Percentiles rank a stretch among this genome's conserved stretches.
Conservation (phyloP, 768 basidiomycete genomes). For the Cyclocybe cylindracea region DNA sequence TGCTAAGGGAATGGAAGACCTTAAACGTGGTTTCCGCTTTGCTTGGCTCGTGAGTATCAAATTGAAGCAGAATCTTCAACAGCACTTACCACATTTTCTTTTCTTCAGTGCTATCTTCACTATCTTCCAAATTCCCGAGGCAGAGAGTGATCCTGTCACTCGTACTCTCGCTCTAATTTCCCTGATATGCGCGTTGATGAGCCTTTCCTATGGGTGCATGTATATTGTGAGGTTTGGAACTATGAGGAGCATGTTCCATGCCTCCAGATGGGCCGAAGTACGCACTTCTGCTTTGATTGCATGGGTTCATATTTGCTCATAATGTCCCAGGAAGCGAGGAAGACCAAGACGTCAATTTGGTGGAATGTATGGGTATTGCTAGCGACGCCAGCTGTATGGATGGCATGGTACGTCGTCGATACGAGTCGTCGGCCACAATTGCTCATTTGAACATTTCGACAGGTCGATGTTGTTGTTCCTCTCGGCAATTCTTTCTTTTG, state of each 20-base stretch:
- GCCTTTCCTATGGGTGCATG: constrained; percentile 70
- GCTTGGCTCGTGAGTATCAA: constrained; percentile 38
- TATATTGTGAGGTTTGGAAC: constrained; percentile 72
- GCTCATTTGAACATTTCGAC: neutral
- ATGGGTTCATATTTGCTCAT: neutral
- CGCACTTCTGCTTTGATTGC: constrained; percentile 1
- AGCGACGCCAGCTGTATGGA: constrained; percentile 65
- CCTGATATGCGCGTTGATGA: constrained; percentile 67
- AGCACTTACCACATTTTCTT: neutral
- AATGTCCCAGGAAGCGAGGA: constrained; percentile 53
- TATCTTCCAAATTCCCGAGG: constrained; percentile 59
- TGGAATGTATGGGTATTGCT: constrained; percentile 40
- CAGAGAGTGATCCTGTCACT: constrained; percentile 59
- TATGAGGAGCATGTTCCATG: constrained; percentile 73
- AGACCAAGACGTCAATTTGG: constrained; percentile 31
- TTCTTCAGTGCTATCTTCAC: constrained; percentile 62
- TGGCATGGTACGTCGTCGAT: constrained; percentile 52
- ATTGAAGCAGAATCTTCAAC: neutral
- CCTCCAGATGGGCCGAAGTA: constrained; percentile 74
- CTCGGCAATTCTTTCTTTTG: constrained; percentile 61
- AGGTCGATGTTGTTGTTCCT: constrained; percentile 73
- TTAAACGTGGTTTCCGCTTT: constrained; percentile 72
- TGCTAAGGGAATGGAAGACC: constrained; percentile 78
- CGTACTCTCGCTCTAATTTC: constrained; percentile 66
- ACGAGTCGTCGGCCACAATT: neutral